Evolutionary conservation across 805 yeast genomes (phyloP).

Genomic region (Dipodascopsis uninucleata): DNA sequence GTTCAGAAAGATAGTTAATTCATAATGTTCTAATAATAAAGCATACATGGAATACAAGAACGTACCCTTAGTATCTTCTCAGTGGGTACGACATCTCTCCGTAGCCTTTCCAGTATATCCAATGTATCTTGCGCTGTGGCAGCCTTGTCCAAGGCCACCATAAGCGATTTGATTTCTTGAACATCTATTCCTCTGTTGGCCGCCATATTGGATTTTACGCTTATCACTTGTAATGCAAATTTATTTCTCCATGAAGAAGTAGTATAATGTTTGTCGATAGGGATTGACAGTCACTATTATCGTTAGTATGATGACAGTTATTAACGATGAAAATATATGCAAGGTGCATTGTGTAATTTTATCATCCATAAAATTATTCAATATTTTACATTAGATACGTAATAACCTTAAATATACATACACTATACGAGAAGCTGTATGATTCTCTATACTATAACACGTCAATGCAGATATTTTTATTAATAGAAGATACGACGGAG

Average conservation of each 20-base stretch:
- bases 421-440: too few relatives aligned
- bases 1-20: background rate
- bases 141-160: conserved; percentile 71
- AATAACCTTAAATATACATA: too few relatives aligned
- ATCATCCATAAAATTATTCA: too few relatives aligned
- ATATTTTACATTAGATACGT: too few relatives aligned
- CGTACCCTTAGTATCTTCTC: conserved; percentile 70
- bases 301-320: too few relatives aligned
- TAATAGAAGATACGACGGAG: too few relatives aligned
- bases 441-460: too few relatives aligned
- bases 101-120: conserved; percentile 61
- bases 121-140: conserved; percentile 59
- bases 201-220: background rate
- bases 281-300: conserved; percentile 1
- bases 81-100: conserved; percentile 73
- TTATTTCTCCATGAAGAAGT: background rate
- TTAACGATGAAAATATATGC: too few relatives aligned
- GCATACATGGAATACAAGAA: conserved; percentile 2
- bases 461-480: too few relatives aligned
- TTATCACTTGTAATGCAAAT: too few relatives aligned
- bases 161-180: conserved; percentile 63
- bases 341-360: too few relatives aligned
- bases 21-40: background rate
- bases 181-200: conserved; percentile 13
- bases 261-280: conserved; percentile 3